These are phyloP conservation scores for Penicillium polonicum DNA, from an alignment of 2,329 filamentous ascomycete genomes.

Conservation along the genomic window DNA sequence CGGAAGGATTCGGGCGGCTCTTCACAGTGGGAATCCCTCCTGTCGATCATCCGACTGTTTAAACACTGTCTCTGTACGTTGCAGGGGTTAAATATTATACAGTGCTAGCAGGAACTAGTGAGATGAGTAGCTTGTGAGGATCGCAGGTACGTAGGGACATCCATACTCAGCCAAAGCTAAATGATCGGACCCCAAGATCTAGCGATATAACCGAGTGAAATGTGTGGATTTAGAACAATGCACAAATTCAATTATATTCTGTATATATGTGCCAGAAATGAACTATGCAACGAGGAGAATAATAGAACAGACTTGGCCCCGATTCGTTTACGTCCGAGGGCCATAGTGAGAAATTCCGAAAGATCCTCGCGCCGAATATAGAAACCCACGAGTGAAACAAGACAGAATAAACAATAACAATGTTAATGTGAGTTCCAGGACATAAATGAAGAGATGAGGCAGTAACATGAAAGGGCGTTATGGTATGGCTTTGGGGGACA, in stretches of 20 bases:
- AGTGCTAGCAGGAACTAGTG: background rate
- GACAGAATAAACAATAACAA: background rate
- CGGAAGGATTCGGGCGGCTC: background rate
- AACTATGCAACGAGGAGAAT: background rate
- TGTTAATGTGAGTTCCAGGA: background rate
- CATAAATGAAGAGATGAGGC: background rate
- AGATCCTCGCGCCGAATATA: background rate
- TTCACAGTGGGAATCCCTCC: background rate
- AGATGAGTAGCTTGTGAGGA: background rate
- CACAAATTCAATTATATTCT: background rate
- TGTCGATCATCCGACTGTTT: background rate
- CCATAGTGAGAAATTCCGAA: constrained; percentile 2
- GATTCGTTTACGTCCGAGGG: constrained; percentile 5
- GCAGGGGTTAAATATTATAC: background rate
- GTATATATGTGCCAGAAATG: constrained; percentile 1
- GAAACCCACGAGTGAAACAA: background rate
- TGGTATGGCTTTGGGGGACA: background rate
- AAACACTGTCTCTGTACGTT: background rate
- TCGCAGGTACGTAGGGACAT: background rate
- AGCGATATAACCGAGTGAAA: background rate
- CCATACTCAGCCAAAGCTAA: background rate
- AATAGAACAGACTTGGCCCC: background rate
- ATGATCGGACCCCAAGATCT: background rate
- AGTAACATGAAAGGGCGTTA: background rate
- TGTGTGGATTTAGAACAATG: background rate